A percentile compares a stretch with the other conserved stretches of the same genome.
Evolutionary conservation across 2,329 filamentous ascomycete genomes (phyloP).

Genomic region (Didymosphaeria variabile): DNA sequence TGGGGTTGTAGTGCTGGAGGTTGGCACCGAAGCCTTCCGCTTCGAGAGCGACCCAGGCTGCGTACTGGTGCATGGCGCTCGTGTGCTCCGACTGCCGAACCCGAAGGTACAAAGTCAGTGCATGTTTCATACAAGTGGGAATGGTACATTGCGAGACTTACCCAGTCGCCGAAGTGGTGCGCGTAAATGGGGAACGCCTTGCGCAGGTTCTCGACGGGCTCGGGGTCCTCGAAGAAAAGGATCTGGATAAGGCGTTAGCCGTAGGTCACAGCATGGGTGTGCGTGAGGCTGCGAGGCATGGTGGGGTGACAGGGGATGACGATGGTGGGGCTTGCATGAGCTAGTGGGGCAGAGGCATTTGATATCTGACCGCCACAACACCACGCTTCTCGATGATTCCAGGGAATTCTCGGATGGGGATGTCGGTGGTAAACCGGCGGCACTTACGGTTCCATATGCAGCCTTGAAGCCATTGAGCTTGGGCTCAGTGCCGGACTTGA

Average conservation of each 20-base stretch:
- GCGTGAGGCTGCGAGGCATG: constrained; percentile 6
- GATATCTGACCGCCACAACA: constrained; percentile 12
- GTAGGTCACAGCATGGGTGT: too few relatives aligned
- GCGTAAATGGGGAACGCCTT: constrained; percentile 76
- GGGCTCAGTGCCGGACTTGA: constrained; percentile 59
- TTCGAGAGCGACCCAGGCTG: constrained; percentile 83
- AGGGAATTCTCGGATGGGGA: background rate
- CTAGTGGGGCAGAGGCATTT: constrained; percentile 27
- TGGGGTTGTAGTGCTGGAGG: constrained; percentile 92
- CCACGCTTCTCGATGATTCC: constrained; percentile 5
- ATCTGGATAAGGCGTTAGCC: constrained; percentile 56
- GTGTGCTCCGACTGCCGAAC: constrained; percentile 57
- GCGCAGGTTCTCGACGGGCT: constrained; percentile 71
- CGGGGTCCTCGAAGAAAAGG: constrained; percentile 86
- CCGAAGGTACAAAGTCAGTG: too few relatives aligned
- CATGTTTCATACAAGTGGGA: too few relatives aligned
- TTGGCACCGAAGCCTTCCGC: constrained; percentile 86
- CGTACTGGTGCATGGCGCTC: constrained; percentile 82
- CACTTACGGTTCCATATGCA: constrained; percentile 77
- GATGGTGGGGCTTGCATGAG: constrained; percentile 26
- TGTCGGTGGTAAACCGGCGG: background rate
- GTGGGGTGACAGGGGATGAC: constrained; percentile 3
- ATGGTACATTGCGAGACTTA: too few relatives aligned
- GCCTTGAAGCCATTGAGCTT: constrained; percentile 70
- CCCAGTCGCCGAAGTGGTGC: constrained; percentile 82